Percentiles rank a stretch among this genome's conserved stretches.
Conservation (phyloP, 352 stramenopile genomes). For the Aphanomyces euteiches region DNA sequence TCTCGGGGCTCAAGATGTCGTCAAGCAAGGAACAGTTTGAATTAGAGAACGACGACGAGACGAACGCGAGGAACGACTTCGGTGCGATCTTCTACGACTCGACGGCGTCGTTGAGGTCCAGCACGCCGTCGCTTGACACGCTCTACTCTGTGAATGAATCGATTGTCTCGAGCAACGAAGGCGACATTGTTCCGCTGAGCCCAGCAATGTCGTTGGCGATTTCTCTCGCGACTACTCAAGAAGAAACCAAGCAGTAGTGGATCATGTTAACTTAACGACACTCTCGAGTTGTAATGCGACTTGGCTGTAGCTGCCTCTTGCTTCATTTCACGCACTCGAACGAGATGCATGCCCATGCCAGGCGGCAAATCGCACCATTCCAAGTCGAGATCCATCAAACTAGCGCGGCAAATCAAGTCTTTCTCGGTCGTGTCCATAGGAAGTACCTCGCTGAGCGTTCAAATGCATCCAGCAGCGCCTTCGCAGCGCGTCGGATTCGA, state of each 20-base stretch:
- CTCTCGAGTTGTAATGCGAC: not conserved
- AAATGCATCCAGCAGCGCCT: conserved; percentile 1
- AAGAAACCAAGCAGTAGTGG: too few relatives aligned
- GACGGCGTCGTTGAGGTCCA: too few relatives aligned
- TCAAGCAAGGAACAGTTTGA: not conserved
- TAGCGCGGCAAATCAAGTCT: not conserved
- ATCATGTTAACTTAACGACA: too few relatives aligned
- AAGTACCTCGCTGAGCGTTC: conserved; percentile 11
- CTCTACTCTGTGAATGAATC: too few relatives aligned
- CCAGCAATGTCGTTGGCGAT: too few relatives aligned
- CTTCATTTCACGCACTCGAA: not conserved
- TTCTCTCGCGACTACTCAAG: too few relatives aligned
- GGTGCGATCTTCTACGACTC: not conserved
- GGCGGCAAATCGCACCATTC: conserved; percentile 23
- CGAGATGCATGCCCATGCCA: conserved; percentile 8
- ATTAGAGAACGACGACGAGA: not conserved
- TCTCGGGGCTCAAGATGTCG: too few relatives aligned
- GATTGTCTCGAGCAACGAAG: too few relatives aligned
- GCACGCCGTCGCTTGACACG: too few relatives aligned
- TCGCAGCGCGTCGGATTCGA: not conserved
- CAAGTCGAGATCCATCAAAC: conserved; percentile 21
- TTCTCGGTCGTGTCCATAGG: not conserved
- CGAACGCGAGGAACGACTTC: not conserved
- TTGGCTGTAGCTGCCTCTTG: not conserved
- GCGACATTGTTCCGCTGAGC: too few relatives aligned